Percentiles rank a stretch among this genome's conserved stretches.
Conservation (phyloP, 202 grass and related monocot species). For the Carex sylvatica region DNA sequence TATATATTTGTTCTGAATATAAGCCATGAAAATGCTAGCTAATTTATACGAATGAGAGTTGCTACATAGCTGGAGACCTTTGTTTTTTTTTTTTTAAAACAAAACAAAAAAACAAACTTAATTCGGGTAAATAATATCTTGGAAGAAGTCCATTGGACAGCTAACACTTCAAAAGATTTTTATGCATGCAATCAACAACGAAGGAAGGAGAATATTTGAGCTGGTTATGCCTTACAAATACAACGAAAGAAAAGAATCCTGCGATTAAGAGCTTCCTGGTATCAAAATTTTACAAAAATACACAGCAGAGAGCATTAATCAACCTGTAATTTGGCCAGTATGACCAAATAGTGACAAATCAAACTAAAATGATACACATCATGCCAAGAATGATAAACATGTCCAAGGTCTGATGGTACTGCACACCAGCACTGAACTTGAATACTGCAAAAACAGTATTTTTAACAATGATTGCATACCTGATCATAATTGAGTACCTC, state of each 20-base stretch:
- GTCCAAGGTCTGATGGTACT: neutral
- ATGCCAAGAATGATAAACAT: neutral
- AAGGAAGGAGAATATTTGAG: slow-evolving; percentile 2
- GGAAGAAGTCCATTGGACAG: neutral
- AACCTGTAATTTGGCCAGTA: neutral
- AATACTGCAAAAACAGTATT: neutral
- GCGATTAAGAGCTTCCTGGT: neutral
- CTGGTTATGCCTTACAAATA: neutral
- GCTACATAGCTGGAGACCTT: neutral
- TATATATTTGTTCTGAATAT: neutral
- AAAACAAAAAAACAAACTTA: neutral
- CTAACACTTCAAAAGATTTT: neutral
- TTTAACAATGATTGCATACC: slow-evolving; percentile 33
- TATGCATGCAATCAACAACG: neutral
- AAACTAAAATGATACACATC: slow-evolving; percentile 18
- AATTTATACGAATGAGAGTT: neutral
- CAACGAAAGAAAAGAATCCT: neutral
- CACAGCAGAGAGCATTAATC: neutral
- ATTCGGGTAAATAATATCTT: neutral
- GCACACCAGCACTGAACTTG: slow-evolving; percentile 19
- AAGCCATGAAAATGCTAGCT: neutral
- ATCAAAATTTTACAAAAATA: neutral
- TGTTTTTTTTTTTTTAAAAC: neutral
- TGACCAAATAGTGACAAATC: neutral
- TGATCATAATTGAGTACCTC: slow-evolving; percentile 96